phyloP scores from a whole-genome alignment of 306 rosid genomes.

The Prunus mume region DNA sequence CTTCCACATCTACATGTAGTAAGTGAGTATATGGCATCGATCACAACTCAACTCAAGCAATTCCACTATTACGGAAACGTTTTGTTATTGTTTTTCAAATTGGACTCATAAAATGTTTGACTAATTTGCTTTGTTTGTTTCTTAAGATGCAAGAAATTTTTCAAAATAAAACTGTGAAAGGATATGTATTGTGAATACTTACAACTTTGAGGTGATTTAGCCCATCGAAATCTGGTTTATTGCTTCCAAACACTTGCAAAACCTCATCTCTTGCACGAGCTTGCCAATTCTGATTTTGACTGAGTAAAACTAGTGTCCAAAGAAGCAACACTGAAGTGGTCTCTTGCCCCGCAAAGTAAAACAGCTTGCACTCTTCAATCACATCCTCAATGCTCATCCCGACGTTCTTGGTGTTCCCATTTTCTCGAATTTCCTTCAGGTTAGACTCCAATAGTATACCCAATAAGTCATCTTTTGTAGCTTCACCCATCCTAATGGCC shows the following conservation, averaged over 20 bases:
- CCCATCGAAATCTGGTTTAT: conserved; percentile 19
- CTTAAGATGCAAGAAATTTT: too few relatives aligned
- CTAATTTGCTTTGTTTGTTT: too few relatives aligned
- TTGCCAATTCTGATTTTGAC: conserved; percentile 14
- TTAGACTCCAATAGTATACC: conserved; percentile 8
- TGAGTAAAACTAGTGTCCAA: conserved; percentile 32
- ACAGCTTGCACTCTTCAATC: conserved; percentile 34
- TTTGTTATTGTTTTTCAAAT: too few relatives aligned
- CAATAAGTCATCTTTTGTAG: conserved; percentile 19
- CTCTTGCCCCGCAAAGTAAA: conserved; percentile 43
- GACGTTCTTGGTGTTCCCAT: too few relatives aligned
- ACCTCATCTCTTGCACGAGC: not conserved
- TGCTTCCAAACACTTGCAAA: conserved; percentile 13
- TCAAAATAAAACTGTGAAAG: not conserved
- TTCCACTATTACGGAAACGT: too few relatives aligned
- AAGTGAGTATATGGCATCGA: too few relatives aligned
- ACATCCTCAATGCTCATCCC: too few relatives aligned
- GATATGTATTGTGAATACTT: not conserved
- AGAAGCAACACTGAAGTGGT: conserved; percentile 27
- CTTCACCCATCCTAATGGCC: conserved; percentile 30
- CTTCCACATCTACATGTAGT: too few relatives aligned
- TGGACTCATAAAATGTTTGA: too few relatives aligned
- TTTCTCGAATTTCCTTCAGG: too few relatives aligned
- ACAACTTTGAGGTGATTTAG: conserved; percentile 23
- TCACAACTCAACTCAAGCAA: too few relatives aligned